Percentiles rank a stretch among this genome's conserved stretches.
Conservation (phyloP, 306 rosid species). For the Betula pendula region DNA sequence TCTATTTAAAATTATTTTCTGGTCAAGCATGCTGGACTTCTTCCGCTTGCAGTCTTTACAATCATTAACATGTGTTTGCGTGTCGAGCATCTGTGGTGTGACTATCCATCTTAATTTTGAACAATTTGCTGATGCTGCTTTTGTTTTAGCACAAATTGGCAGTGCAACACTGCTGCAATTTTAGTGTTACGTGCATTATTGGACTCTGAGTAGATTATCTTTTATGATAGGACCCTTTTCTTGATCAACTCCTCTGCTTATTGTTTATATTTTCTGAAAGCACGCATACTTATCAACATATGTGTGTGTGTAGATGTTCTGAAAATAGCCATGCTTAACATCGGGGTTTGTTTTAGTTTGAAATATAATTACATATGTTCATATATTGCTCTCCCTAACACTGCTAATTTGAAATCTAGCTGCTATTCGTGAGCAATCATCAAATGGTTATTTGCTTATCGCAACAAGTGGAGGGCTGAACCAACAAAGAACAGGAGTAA, state of each 20-base stretch:
- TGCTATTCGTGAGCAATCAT: slow-evolving; percentile 59
- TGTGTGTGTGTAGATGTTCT: neutral
- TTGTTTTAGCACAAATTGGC: neutral
- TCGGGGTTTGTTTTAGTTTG: neutral
- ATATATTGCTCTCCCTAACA: slow-evolving; percentile 21
- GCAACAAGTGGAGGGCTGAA: slow-evolving; percentile 97
- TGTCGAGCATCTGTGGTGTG: neutral
- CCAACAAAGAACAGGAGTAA: slow-evolving; percentile 97
- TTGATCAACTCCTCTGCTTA: neutral
- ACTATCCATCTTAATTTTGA: neutral
- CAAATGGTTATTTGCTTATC: slow-evolving; percentile 91
- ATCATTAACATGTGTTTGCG: neutral
- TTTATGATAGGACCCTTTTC: neutral
- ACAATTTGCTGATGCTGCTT: neutral
- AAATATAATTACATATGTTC: slow-evolving; percentile 13
- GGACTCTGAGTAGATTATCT: neutral
- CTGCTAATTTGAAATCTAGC: slow-evolving; percentile 45
- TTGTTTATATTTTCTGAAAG: neutral
- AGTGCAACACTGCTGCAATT: neutral
- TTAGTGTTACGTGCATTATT: neutral
- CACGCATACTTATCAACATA: no score
- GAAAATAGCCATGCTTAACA: neutral
- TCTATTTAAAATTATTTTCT: neutral
- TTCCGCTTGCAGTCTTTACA: neutral
- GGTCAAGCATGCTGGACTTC: neutral